phyloP scores from a whole-genome alignment of 345 rosid species.

The Populus davidiana region DNA sequence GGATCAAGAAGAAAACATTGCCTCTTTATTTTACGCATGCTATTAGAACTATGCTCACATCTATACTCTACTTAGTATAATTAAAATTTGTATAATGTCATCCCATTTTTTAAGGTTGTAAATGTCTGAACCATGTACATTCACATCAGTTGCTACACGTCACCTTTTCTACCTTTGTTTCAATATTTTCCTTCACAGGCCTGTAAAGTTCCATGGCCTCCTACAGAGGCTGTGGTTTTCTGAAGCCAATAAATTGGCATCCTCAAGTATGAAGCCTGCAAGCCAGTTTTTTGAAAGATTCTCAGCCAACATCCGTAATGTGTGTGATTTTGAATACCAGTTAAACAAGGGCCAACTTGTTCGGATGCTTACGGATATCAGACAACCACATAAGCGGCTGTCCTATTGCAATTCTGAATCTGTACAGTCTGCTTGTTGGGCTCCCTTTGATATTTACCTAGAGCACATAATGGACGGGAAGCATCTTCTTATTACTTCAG shows the following conservation, averaged over 20 bases:
- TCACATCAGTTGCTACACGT: too few relatives aligned
- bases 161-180: background rate
- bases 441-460: constrained; percentile 52
- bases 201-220: constrained; percentile 47
- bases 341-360: constrained; percentile 33
- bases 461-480: constrained; percentile 60
- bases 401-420: constrained; percentile 33
- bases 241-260: constrained; percentile 35
- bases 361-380: constrained; percentile 35
- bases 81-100: too few relatives aligned
- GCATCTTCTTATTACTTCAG: constrained; percentile 50
- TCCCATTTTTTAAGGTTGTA: too few relatives aligned
- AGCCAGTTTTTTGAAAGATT: constrained; percentile 36
- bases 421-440: constrained; percentile 52
- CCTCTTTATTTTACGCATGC: background rate
- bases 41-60: background rate
- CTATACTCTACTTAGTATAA: background rate
- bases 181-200: constrained; percentile 31
- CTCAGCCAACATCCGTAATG: constrained; percentile 35
- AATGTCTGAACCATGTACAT: too few relatives aligned
- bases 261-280: constrained; percentile 31
- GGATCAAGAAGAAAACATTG: background rate
- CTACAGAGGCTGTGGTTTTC: constrained; percentile 43
- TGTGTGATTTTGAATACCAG: constrained; percentile 31
- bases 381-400: constrained; percentile 28